Conservation (phyloP, 2,329 filamentous ascomycete genomes). For the Pyrenochaeta sp. region DNA sequence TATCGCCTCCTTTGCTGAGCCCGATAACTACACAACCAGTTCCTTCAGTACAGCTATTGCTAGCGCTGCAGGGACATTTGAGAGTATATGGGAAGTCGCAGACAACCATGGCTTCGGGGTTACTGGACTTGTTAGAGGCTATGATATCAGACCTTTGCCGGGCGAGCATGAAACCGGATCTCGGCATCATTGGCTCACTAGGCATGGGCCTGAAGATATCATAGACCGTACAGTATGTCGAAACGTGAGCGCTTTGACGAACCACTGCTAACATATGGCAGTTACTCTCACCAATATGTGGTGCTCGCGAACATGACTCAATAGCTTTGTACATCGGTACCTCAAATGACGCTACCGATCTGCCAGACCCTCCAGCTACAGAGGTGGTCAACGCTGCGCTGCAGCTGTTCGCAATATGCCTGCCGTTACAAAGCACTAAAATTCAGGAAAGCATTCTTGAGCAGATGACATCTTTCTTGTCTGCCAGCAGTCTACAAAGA, state of each 20-base stretch:
- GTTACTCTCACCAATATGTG: conserved; percentile 72
- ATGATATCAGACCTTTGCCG: conserved; percentile 74
- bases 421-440: conserved; percentile 87
- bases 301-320: conserved; percentile 89
- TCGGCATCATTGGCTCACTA: conserved; percentile 60
- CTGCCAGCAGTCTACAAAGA: conserved; percentile 78
- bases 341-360: conserved; percentile 56
- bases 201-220: conserved; percentile 68
- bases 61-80: conserved; percentile 86
- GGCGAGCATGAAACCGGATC: conserved; percentile 61
- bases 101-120: conserved; percentile 97
- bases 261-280: conserved; percentile 29
- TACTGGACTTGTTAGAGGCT: conserved; percentile 82
- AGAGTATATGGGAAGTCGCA: conserved; percentile 92
- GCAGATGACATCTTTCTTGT: conserved; percentile 89
- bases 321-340: conserved; percentile 76
- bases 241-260: too few species aligned
- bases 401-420: conserved; percentile 87
- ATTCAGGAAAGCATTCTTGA: conserved; percentile 97
- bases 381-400: conserved; percentile 96
- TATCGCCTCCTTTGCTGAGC: conserved; percentile 91
- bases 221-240: conserved; percentile 64
- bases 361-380: conserved; percentile 84
- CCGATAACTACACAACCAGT: conserved; percentile 84
- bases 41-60: conserved; percentile 92